A percentile compares a stretch with the other conserved stretches of the same genome.
Evolutionary conservation across 805 yeast genomes (phyloP).

Genomic region (Yarrowia sp.): DNA sequence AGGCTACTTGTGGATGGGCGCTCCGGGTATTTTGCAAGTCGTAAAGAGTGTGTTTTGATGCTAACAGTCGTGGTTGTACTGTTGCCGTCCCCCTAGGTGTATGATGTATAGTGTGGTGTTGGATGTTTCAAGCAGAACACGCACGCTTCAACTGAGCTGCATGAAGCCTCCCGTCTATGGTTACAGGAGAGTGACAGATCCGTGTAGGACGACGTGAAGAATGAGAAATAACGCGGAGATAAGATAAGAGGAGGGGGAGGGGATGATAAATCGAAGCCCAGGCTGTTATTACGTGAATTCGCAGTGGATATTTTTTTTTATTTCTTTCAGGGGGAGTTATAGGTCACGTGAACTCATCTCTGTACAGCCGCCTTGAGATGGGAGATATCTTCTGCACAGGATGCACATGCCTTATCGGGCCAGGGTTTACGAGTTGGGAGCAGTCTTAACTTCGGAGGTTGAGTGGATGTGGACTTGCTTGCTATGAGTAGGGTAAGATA

Average conservation of each 20-base stretch:
- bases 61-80: neutral
- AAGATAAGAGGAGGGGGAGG: too few species aligned
- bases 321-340: neutral
- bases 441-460: neutral
- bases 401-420: conserved; percentile 11
- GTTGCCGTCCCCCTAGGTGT: neutral
- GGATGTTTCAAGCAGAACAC: neutral
- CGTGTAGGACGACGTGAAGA: neutral
- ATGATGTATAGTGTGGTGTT: neutral
- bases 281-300: too few species aligned
- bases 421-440: neutral
- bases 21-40: neutral
- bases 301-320: too few species aligned
- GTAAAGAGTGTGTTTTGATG: neutral
- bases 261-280: too few species aligned
- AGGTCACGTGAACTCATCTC: conserved; percentile 15
- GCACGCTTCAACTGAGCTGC: neutral
- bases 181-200: too few species aligned
- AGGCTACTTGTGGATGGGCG: neutral
- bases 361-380: conserved; percentile 6
- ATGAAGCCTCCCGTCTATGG: neutral
- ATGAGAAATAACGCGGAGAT: neutral
- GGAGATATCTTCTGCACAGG: neutral
- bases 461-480: too few species aligned
- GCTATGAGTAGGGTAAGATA: too few species aligned